These are phyloP conservation scores for Wickerhamia fluorescens DNA, from an alignment of 805 yeast species.

Conservation along the genomic window DNA sequence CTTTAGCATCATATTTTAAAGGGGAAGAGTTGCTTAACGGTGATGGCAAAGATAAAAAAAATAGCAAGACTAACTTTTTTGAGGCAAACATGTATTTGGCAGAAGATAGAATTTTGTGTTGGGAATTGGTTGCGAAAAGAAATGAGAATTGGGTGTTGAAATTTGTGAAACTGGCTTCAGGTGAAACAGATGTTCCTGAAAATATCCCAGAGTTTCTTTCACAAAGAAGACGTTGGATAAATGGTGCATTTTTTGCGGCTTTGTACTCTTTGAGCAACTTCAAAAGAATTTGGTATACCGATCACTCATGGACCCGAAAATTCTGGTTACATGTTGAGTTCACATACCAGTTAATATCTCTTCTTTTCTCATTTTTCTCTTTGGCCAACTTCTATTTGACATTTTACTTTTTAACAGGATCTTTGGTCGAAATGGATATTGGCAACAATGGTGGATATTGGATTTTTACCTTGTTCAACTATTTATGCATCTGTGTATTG, in stretches of 20 bases:
- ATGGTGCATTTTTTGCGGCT: constrained; percentile 25
- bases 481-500: constrained; percentile 72
- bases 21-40: constrained; percentile 57
- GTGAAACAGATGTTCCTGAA: constrained; percentile 25
- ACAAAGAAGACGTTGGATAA: constrained; percentile 24
- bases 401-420: constrained; percentile 53
- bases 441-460: constrained; percentile 73
- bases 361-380: constrained; percentile 19
- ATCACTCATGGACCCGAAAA: constrained; percentile 15
- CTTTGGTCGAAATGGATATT: constrained; percentile 45
- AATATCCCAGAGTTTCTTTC: constrained; percentile 19
- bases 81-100: constrained; percentile 60
- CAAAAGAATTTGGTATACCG: constrained; percentile 19
- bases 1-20: constrained; percentile 78
- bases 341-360: constrained; percentile 15
- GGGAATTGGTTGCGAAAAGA: constrained; percentile 22
- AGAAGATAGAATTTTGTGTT: constrained; percentile 23
- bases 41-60: constrained; percentile 14
- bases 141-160: constrained; percentile 22
- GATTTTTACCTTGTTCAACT: constrained; percentile 79
- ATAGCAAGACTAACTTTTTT: constrained; percentile 66
- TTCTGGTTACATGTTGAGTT: constrained; percentile 20
- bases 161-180: constrained; percentile 24
- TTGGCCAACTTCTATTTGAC: constrained; percentile 22
- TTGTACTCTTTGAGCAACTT: constrained; percentile 18